Base-by-base conservation (phyloP, 139 green algal species). In the Haematococcus lacustris region DNA sequence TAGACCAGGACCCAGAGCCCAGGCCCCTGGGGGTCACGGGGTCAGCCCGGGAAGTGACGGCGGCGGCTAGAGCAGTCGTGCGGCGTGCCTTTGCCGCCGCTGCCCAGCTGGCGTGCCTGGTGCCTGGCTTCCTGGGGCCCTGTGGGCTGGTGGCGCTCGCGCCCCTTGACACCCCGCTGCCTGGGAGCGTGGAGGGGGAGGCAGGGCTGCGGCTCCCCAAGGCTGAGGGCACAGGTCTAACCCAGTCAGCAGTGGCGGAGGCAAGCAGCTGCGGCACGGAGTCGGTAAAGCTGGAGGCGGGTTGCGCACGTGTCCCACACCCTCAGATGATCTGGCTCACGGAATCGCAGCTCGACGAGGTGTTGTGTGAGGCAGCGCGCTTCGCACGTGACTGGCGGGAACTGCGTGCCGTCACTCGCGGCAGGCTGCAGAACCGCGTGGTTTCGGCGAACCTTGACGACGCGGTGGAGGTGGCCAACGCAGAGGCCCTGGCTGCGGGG, bases 381-480 rank as follows among this genome's bases (percentile, higher is more conserved):
- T 94, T 94, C 82, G 89, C 87, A 2, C 63, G 80, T 0, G 90
- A 93, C 64, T 96, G 90, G 90, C 33, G 35, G 6, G 88, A 94
- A 85, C 80, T 93, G 73, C 76, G 85, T 0, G 71, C 81, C 21
- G 67, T 91, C 17, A 76, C 80, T 1, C 71, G 82, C 39, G 80
- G 77, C 66, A 73, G 81, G 26, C 76, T 93, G 83, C 70, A 69
- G 3, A 80, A 78, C 33, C 57, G 38, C 1, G 73, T 89, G 23
- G 60, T 91, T 57, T 38, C 39, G 9, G 39, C 40, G 1, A 61
- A 21, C n/a, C 39, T 79, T 4, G 33, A 83, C 71, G 73, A 86
- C n/a, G 77, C 76, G 1, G 72, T 90, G 1, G 83, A 91, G 23
- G 81, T 74, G 41, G 71, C 82, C 1, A 74, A 82, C 30, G 72